phyloP scores from a whole-genome alignment of 2,329 filamentous ascomycete genomes.

The Cryoendolithus antarcticus region DNA sequence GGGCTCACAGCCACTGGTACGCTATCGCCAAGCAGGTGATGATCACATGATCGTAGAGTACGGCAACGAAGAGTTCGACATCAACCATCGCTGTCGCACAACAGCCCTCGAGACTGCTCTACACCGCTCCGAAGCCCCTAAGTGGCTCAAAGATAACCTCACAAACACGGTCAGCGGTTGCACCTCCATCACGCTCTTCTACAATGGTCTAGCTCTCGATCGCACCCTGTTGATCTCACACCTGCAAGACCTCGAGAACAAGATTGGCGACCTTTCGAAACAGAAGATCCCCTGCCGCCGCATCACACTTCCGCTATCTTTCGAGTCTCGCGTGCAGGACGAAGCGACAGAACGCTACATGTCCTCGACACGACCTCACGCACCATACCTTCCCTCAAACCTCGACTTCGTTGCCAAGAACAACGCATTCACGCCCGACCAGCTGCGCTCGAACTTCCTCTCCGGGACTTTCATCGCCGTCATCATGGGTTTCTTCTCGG shows the following conservation, averaged over 20 bases:
- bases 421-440: slow-evolving; percentile 38
- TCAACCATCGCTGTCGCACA: slow-evolving; percentile 45
- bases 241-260: slow-evolving; percentile 28
- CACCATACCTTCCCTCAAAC: slow-evolving; percentile 51
- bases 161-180: slow-evolving; percentile 42
- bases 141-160: slow-evolving; percentile 28
- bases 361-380: slow-evolving; percentile 48
- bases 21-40: slow-evolving; percentile 27
- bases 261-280: slow-evolving; percentile 29
- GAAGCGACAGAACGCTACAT: slow-evolving; percentile 49
- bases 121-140: slow-evolving; percentile 26
- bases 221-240: slow-evolving; percentile 26
- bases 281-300: slow-evolving; percentile 30
- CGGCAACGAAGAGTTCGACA: slow-evolving; percentile 42
- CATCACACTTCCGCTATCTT: slow-evolving; percentile 32
- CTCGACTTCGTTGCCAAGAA: slow-evolving; percentile 45
- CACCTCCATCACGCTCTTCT: slow-evolving; percentile 31
- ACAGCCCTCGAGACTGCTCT: slow-evolving; percentile 41
- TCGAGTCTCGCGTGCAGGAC: slow-evolving; percentile 30
- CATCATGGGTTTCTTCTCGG: slow-evolving; percentile 44
- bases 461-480: slow-evolving; percentile 40
- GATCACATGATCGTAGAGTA: slow-evolving; percentile 48
- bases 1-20: slow-evolving; percentile 18
- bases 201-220: slow-evolving; percentile 27
- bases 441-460: slow-evolving; percentile 40